phyloP scores from a whole-genome alignment of 1,139 yeast species.

The Starmera stellimalicola region DNA sequence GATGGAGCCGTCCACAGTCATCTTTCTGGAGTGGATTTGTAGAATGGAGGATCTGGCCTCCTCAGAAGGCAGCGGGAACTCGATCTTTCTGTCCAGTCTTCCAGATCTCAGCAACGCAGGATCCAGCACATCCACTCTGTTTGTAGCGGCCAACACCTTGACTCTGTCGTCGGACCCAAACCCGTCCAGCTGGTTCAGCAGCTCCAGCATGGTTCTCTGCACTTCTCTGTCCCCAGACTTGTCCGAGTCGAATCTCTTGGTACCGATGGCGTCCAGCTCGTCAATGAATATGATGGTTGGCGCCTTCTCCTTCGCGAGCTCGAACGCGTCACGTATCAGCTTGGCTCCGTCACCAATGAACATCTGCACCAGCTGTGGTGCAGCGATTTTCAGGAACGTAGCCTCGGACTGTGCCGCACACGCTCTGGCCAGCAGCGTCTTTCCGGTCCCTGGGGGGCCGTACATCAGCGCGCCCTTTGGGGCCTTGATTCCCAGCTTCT shows the following conservation, averaged over 20 bases:
- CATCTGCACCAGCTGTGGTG: constrained; percentile 98
- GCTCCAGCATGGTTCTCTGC: constrained; percentile 97
- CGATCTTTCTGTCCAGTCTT: constrained; percentile 94
- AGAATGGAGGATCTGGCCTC: constrained; percentile 95
- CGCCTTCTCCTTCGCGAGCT: constrained; percentile 96
- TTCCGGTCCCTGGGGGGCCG: constrained; percentile 99
- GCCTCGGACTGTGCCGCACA: constrained; percentile 99
- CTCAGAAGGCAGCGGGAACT: constrained; percentile 94
- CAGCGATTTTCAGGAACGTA: constrained; percentile 93
- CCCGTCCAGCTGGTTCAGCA: constrained; percentile 94
- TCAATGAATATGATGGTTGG: constrained; percentile 97
- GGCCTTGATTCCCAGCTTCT: constrained; percentile 85
- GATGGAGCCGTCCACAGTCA: constrained; percentile 87
- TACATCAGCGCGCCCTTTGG: constrained; percentile 99
- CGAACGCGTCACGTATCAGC: constrained; percentile 95
- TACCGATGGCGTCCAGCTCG: constrained; percentile 97
- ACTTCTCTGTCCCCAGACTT: constrained; percentile 98
- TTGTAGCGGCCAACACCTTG: constrained; percentile 95
- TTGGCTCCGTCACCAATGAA: constrained; percentile 99
- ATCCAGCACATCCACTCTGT: constrained; percentile 94
- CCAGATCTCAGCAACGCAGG: constrained; percentile 97
- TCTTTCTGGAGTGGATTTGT: constrained; percentile 94
- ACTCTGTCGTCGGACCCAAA: constrained; percentile 97
- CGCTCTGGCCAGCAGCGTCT: constrained; percentile 92
- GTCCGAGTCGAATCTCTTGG: constrained; percentile 95